A percentile compares a stretch with the other conserved stretches of the same genome.
These are phyloP conservation scores for Jasminum sambac DNA, from an alignment of 257 asterid species.

Conservation along the genomic window DNA sequence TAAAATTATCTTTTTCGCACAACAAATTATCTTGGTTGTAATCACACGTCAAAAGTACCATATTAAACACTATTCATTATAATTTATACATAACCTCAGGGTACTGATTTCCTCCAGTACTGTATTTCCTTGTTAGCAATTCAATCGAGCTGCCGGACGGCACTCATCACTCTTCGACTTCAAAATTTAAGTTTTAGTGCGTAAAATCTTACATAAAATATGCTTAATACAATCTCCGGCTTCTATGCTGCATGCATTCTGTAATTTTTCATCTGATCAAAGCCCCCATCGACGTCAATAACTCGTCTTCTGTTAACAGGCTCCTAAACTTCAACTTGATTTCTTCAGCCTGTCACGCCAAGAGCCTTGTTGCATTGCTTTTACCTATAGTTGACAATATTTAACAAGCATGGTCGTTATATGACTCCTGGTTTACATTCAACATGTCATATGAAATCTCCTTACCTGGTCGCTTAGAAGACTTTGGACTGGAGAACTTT, in stretches of 20 bases:
- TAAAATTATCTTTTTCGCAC: too few species aligned
- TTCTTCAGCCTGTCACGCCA: slow-evolving; percentile 67
- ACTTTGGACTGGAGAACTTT: slow-evolving; percentile 34
- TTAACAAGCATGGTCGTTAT: neutral
- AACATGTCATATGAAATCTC: slow-evolving; percentile 6
- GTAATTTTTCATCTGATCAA: neutral
- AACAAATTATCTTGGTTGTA: too few species aligned
- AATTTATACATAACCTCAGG: too few species aligned
- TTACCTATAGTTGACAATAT: slow-evolving; percentile 43
- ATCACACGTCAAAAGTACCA: too few species aligned
- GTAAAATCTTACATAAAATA: too few species aligned
- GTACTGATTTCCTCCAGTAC: too few species aligned
- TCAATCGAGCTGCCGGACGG: too few species aligned
- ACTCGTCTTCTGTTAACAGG: neutral
- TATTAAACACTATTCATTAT: too few species aligned
- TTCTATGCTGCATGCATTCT: neutral
- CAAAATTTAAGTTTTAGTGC: too few species aligned
- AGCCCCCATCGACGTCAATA: neutral
- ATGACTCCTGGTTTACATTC: neutral
- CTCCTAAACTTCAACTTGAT: neutral
- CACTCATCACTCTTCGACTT: too few species aligned
- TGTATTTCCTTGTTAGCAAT: too few species aligned
- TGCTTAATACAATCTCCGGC: neutral
- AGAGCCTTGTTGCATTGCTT: slow-evolving; percentile 60
- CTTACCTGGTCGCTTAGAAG: slow-evolving; percentile 77